phyloP scores from a whole-genome alignment of 2,329 filamentous ascomycete genomes.

The Didymosphaeria variabile region DNA sequence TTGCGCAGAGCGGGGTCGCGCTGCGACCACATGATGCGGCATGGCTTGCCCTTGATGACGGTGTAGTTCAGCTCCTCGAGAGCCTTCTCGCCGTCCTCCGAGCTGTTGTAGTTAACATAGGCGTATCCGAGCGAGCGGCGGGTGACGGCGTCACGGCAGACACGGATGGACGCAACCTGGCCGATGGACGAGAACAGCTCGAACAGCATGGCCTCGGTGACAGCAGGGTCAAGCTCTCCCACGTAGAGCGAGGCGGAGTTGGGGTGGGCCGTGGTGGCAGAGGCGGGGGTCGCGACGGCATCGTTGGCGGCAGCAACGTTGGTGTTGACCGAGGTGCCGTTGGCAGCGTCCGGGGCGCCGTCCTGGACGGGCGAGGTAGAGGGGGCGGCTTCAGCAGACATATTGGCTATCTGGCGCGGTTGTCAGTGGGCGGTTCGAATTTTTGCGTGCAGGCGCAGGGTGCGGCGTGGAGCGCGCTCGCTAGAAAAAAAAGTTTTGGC shows the following conservation, averaged over 20 bases:
- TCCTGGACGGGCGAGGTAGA: slow-evolving; percentile 68
- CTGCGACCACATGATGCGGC: slow-evolving; percentile 99
- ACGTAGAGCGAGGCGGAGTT: slow-evolving; percentile 99
- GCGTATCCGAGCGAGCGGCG: slow-evolving; percentile 98
- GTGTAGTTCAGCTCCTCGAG: slow-evolving; percentile 99
- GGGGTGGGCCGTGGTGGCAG: slow-evolving; percentile 78
- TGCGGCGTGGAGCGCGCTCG: slow-evolving; percentile 42
- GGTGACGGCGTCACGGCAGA: slow-evolving; percentile 98
- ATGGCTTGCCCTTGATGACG: slow-evolving; percentile 96
- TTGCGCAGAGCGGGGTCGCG: slow-evolving; percentile 98
- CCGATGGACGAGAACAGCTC: slow-evolving; percentile 99
- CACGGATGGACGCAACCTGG: slow-evolving; percentile 98
- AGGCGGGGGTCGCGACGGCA: slow-evolving; percentile 75
- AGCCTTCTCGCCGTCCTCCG: slow-evolving; percentile 93
- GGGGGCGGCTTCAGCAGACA: slow-evolving; percentile 56
- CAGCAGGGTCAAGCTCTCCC: slow-evolving; percentile 95
- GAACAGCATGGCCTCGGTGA: slow-evolving; percentile 99
- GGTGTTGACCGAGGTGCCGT: slow-evolving; percentile 74
- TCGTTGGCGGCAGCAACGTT: slow-evolving; percentile 71
- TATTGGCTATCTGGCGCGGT: slow-evolving; percentile 38
- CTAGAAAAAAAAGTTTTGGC: slow-evolving; percentile 38
- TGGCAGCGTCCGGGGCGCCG: slow-evolving; percentile 75
- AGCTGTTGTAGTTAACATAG: slow-evolving; percentile 99
- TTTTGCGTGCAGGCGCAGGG: slow-evolving; percentile 42
- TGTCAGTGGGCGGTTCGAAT: slow-evolving; percentile 36